These are phyloP conservation scores for Phaseolus lunatus DNA, from an alignment of 306 rosid genomes.

Conservation along the genomic window DNA sequence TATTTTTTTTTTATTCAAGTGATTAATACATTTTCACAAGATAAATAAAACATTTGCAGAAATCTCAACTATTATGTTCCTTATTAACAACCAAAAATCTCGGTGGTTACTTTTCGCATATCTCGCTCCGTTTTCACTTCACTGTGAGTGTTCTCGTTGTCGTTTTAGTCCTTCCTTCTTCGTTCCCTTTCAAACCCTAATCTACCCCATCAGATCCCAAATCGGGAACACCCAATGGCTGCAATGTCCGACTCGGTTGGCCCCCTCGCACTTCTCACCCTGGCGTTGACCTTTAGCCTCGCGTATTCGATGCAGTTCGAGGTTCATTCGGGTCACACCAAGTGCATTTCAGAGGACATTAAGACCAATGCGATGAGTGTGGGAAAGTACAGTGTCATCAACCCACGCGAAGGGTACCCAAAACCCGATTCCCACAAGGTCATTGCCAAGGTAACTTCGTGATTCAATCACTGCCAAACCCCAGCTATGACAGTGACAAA, in stretches of 20 bases:
- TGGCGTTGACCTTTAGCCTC: constrained; percentile 43
- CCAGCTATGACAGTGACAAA: neutral
- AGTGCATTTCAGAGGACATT: constrained; percentile 85
- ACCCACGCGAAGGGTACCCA: constrained; percentile 60
- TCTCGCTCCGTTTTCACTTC: constrained; percentile 26
- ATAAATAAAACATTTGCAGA: too few species aligned
- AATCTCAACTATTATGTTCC: too few species aligned
- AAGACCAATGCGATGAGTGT: constrained; percentile 72
- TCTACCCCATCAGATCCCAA: constrained; percentile 1
- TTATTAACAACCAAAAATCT: neutral
- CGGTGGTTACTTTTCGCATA: neutral
- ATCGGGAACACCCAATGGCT: neutral
- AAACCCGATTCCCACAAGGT: constrained; percentile 70
- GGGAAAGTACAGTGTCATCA: constrained; percentile 72
- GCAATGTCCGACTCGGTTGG: constrained; percentile 51
- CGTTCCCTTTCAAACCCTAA: constrained; percentile 42
- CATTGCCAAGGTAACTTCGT: constrained; percentile 63
- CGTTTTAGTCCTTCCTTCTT: constrained; percentile 39
- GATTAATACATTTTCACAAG: too few species aligned
- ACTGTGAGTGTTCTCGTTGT: constrained; percentile 4
- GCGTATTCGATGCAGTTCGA: constrained; percentile 73
- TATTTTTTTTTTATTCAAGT: too few species aligned
- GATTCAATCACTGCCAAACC: constrained; percentile 20
- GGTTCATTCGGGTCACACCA: constrained; percentile 63
- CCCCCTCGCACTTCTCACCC: constrained; percentile 43